These are phyloP conservation scores for Bocquillonia castaneifolia DNA, from an alignment of 441 rosid genomes.

Conservation along the genomic window DNA sequence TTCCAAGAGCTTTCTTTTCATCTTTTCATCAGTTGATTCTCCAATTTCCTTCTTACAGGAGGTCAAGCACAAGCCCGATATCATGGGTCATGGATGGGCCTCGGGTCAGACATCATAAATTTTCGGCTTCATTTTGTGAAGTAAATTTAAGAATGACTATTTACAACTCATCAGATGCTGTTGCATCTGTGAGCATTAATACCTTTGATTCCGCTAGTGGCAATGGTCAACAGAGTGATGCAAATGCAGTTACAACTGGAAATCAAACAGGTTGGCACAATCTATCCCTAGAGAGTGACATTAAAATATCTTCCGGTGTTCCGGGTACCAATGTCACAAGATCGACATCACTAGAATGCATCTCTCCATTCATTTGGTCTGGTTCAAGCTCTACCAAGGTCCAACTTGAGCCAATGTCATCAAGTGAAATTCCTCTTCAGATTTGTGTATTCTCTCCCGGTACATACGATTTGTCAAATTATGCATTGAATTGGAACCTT, in stretches of 20 bases:
- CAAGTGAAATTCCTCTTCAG: constrained; percentile 56
- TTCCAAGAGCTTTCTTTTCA: background rate
- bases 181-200: constrained; percentile 44
- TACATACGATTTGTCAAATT: constrained; percentile 65
- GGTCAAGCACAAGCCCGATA: constrained; percentile 48
- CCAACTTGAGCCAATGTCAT: constrained; percentile 53
- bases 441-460: constrained; percentile 78
- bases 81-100: constrained; percentile 80
- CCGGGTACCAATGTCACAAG: constrained; percentile 30
- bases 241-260: constrained; percentile 32
- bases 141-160: constrained; percentile 62
- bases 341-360: constrained; percentile 43
- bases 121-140: constrained; percentile 57
- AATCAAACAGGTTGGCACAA: constrained; percentile 70
- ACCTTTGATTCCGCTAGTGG: constrained; percentile 38
- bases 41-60: constrained; percentile 22
- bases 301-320: constrained; percentile 46
- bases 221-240: constrained; percentile 28
- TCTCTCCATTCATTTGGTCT: constrained; percentile 73
- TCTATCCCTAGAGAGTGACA: constrained; percentile 42
- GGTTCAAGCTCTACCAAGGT: constrained; percentile 66
- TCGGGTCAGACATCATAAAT: constrained; percentile 50
- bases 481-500: constrained; percentile 67
- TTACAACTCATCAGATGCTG: constrained; percentile 59
- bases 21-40: background rate